Evolutionary conservation across 495 filamentous ascomycete species (phyloP), one percentile per base, ranked within the genome.

Genomic region (Venustampulla echinocandica): DNA sequence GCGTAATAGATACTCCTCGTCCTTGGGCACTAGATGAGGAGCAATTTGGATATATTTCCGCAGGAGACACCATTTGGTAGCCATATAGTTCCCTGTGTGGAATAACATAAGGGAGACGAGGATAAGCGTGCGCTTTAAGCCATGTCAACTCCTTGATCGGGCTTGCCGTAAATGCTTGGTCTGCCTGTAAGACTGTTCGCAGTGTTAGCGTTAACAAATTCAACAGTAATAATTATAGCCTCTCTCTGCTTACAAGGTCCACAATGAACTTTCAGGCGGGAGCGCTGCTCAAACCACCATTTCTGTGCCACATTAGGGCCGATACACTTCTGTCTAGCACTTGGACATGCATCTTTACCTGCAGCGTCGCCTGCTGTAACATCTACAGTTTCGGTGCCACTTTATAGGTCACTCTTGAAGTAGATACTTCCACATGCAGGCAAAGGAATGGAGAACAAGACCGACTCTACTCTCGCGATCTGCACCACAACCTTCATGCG

Each of bases 1-100:
- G 6, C 34, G 34, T 15, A 18, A 37, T 11, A 37, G 15, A 15
- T 11, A 37, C 9, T 37, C 34, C 9, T 37, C 34, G 15, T n/a
- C n/a, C n/a, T n/a, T 15, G 15, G 15, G 34, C 10, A 37, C 9
- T 5, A 37, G 9, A 17, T 17, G 17, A 11, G 34, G 34, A 37
- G 34, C 34, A 37, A 37, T 37, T 37, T 37, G 7, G 17, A 37
- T 10, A 37, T 37, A 37, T 37, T 37, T 37, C 34, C 17, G 34
- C 34, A 10, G 34, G 34, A 37, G 34, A 37, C 17, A 37, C 34
- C 34, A 10, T 37, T 15, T 37, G 34, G 15, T 37, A 37, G 15
- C 17, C 15, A 15, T 9, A 37, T 5, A 37, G 34, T 11, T 37
- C 34, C 6, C 34, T 9, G 15, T 37, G 34, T 37, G 34, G 10